Percentiles rank a stretch among this genome's conserved stretches.
phyloP scores from a whole-genome alignment of 1,284 basidiomycete species.

The Austroboletus niveus region DNA sequence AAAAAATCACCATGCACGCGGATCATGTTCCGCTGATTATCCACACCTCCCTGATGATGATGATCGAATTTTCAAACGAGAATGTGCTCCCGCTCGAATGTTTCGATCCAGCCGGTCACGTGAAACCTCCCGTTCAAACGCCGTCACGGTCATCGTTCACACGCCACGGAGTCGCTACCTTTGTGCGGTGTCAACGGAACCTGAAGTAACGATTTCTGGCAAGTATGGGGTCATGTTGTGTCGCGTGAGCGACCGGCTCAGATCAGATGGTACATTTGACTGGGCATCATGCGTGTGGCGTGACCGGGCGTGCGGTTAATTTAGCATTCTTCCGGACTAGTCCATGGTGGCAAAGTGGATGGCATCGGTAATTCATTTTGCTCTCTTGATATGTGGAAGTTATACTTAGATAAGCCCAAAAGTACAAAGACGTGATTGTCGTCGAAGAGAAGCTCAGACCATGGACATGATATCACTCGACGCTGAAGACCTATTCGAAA shows the following conservation, averaged over 20 bases:
- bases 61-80: constrained; percentile 9
- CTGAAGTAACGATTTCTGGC: neutral
- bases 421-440: no score
- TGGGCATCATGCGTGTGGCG: neutral
- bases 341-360: neutral
- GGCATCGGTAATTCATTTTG: neutral
- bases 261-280: constrained; percentile 11
- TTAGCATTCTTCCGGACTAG: neutral
- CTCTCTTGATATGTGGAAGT: neutral
- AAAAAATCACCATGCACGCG: neutral
- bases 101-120: constrained; percentile 5
- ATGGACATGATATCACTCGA: neutral
- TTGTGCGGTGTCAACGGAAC: neutral
- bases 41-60: constrained; percentile 5
- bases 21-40: constrained; percentile 12
- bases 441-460: neutral
- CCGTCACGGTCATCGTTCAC: neutral
- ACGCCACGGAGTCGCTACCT: neutral
- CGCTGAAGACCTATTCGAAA: neutral
- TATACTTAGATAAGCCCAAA: neutral
- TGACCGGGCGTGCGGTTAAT: neutral
- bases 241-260: neutral
- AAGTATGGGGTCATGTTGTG: constrained; percentile 1
- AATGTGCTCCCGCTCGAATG: neutral
- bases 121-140: constrained; percentile 3